Percentiles rank a stretch among this genome's conserved stretches.
phyloP scores from a whole-genome alignment of 2,329 filamentous ascomycete genomes.

The Alternaria sp. region DNA sequence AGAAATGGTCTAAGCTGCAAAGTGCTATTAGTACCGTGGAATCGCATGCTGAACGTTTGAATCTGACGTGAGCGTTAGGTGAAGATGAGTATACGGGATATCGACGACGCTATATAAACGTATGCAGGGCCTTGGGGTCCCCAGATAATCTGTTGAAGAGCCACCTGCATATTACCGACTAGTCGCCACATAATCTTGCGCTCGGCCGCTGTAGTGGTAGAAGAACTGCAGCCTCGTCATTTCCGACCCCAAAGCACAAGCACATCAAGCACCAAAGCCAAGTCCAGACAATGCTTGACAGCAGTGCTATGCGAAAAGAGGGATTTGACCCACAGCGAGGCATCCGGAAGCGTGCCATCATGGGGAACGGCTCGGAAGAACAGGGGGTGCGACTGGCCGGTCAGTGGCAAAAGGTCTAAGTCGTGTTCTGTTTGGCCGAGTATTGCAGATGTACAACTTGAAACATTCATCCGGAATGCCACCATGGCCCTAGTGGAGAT shows the following conservation, averaged over 20 bases:
- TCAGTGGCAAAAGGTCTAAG: neutral
- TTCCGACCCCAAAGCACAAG: constrained; percentile 15
- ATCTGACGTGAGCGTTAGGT: neutral
- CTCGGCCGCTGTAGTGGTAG: neutral
- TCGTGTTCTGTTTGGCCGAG: constrained; percentile 1
- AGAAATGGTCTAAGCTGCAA: neutral
- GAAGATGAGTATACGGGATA: neutral
- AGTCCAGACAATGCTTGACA: constrained; percentile 20
- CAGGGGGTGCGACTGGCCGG: neutral
- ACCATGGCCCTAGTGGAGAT: neutral
- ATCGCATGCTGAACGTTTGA: neutral
- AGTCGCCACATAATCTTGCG: neutral
- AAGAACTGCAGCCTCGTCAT: neutral
- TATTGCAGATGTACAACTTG: neutral
- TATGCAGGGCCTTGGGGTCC: neutral
- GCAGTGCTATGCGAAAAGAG: neutral
- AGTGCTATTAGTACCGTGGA: neutral
- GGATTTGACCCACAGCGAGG: neutral
- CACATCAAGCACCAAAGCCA: constrained; percentile 27
- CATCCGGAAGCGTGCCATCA: neutral
- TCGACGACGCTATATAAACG: neutral
- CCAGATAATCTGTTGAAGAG: neutral
- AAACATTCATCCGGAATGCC: neutral
- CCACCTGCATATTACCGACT: constrained; percentile 6
- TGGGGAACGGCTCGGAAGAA: neutral